These are phyloP conservation scores for Daldinia vernicosa DNA, from an alignment of 495 filamentous ascomycete genomes.

Conservation along the genomic window DNA sequence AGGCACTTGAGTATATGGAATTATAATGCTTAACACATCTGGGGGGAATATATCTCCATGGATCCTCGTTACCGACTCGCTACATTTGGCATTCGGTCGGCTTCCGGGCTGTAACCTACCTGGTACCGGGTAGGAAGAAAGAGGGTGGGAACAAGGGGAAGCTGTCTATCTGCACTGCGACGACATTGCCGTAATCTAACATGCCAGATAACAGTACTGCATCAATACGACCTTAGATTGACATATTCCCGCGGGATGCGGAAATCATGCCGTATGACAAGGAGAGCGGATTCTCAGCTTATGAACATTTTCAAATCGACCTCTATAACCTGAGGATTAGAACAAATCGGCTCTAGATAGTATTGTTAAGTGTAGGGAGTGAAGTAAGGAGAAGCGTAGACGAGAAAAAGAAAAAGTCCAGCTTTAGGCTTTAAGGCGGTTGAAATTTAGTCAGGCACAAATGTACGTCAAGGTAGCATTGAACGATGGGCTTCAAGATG, in stretches of 20 bases:
- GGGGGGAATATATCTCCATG: neutral
- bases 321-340: neutral
- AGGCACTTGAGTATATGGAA: neutral
- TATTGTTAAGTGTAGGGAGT: neutral
- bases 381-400: neutral
- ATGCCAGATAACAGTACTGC: constrained; percentile 6
- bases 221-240: constrained; percentile 5
- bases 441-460: neutral
- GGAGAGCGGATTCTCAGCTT: too few species aligned
- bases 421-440: neutral
- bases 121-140: constrained; percentile 19
- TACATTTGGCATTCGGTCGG: neutral
- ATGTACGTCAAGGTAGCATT: neutral
- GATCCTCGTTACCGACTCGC: neutral
- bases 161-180: constrained; percentile 30
- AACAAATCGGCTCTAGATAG: neutral
- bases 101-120: constrained; percentile 1
- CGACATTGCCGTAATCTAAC: constrained; percentile 15
- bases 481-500: constrained; percentile 6
- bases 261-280: too few species aligned
- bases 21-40: neutral
- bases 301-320: neutral
- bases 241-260: neutral
- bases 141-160: constrained; percentile 10
- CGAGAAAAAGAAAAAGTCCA: neutral